Base-by-base conservation (phyloP, 495 filamentous ascomycete genomes). In the Hyaloscypha hepaticicola region DNA sequence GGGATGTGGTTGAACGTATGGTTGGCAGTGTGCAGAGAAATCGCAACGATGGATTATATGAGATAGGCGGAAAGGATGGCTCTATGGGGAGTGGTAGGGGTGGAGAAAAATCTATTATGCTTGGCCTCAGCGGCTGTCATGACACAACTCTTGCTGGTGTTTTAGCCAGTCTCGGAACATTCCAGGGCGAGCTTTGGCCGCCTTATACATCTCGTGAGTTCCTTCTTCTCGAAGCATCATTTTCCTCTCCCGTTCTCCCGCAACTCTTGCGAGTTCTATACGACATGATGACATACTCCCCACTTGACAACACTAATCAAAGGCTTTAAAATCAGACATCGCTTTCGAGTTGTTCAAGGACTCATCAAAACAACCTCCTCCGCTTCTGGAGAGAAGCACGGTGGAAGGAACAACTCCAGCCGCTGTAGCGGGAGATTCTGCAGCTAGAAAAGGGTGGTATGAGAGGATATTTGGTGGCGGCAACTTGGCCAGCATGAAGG, bases 131-230 rank as follows among this genome's bases (percentile, higher is more conserved):
- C 69, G 95, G 95, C 22, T 97, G 93, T 69, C 95, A 99, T 73
- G 95, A 99, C 74, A 98, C 95, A 11, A 97, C 95, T 22, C 79
- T 98, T 9, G 95, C 90, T 5, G 91, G 82, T 0, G 75, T 96
- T 12, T 76, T 99, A 38, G 80, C 88, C 9, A 91, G 89, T 65
- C 69, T 97, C 1, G 95, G 95, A 9, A 87, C 89, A 6, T 95
- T 88, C 72, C 80, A 92, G 51, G 78, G 77, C 24, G 82, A 85
- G 52, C 80, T 80, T 25, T 99, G 95, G 95, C 95, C 95, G 1
- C 92, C 90, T 0, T 99, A 91, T 70, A 97, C 94, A 0, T 93
- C 89, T 67, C 92, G 92, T 58, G 19, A 45, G 38, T 45, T 45
- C 38, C 3, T 16, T 45, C 38, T 45, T 45, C 0, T 4, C 19